A percentile compares a stretch with the other conserved stretches of the same genome.
These are phyloP conservation scores for Trichoderma gracile DNA, from an alignment of 2,329 filamentous ascomycete genomes.

Conservation along the genomic window DNA sequence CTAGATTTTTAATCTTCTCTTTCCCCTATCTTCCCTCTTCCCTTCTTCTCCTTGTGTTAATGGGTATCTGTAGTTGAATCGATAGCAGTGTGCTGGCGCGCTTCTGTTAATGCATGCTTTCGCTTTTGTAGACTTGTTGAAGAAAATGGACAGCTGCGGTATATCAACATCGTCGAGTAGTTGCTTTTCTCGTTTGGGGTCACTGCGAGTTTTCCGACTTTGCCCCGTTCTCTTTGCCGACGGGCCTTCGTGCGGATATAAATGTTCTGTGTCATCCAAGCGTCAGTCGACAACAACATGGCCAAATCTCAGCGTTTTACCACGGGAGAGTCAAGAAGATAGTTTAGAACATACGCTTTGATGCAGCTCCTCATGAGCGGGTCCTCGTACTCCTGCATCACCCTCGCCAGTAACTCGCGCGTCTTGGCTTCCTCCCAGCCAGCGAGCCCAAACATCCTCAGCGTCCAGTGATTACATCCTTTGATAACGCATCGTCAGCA, in stretches of 20 bases:
- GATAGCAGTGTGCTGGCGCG: not conserved
- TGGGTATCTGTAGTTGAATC: not conserved
- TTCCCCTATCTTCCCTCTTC: not conserved
- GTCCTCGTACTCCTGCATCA: conserved; percentile 38
- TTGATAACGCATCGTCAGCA: not conserved
- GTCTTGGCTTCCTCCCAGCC: conserved; percentile 40
- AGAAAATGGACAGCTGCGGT: not conserved
- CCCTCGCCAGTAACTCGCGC: conserved; percentile 36
- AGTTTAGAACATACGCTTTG: conserved; percentile 36
- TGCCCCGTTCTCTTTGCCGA: not conserved
- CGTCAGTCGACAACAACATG: not conserved
- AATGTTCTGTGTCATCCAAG: conserved; percentile 34
- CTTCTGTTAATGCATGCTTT: not conserved
- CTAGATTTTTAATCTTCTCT: not conserved
- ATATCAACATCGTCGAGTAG: not conserved
- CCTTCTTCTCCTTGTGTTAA: not conserved
- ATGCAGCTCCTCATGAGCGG: conserved; percentile 34
- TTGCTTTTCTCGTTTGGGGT: not conserved
- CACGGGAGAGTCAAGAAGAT: not conserved
- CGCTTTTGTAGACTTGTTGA: not conserved
- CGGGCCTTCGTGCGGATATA: conserved; percentile 38
- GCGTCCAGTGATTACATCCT: conserved; percentile 28
- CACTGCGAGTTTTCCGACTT: not conserved
- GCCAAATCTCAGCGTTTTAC: not conserved
- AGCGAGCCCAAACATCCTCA: conserved; percentile 37